Evolutionary conservation across 768 basidiomycete genomes (phyloP), one percentile per base, ranked within the genome.

Genomic region (Kwoniella sp.): DNA sequence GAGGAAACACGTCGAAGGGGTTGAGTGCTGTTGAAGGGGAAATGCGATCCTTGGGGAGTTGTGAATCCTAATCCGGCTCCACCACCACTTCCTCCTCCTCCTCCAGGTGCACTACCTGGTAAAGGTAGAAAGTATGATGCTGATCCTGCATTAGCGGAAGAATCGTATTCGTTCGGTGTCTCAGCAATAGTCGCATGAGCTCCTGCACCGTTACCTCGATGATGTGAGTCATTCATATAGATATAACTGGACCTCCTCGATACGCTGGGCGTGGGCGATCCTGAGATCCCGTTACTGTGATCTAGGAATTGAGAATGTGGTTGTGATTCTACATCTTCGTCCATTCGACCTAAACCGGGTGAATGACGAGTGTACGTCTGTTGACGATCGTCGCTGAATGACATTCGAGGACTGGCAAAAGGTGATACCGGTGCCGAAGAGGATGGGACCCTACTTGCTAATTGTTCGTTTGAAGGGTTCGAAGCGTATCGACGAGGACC

Each of bases 401-500:
- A 57, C 19, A 68, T 49, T 12, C 70, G 58, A 22, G 74, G 74
- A 21, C 60, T 61, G 22, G 27, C 62, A 44, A 37, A 59, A 1
- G 74, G 72, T 26, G 74, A 73, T 9, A 70, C 72, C 2, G 74
- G 72, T 13, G 70, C 74, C 24, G 74, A 76, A 8, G 51, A 57
- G 8, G 58, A 59, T 48, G 56, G n/a, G 33, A 57, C 49, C 19
- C 63, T 30, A 29, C 25, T 40, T 12, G 33, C 22, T 22, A 57
- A 24, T 21, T 26, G 25, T 2, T 58, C 46, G 15, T 40, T 58
- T 36, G 66, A 58, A n/a, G 37, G 65, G 22, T 61, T 60, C 36
- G 52, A 50, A 19, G 36, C n/a, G 56, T 44, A 58, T 50, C 51
- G 60, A 40, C 48, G 19, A 1, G 54, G 29, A 7, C 55, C 30